phyloP scores from a whole-genome alignment of 768 basidiomycete species.

The Auriscalpium microsporum region DNA sequence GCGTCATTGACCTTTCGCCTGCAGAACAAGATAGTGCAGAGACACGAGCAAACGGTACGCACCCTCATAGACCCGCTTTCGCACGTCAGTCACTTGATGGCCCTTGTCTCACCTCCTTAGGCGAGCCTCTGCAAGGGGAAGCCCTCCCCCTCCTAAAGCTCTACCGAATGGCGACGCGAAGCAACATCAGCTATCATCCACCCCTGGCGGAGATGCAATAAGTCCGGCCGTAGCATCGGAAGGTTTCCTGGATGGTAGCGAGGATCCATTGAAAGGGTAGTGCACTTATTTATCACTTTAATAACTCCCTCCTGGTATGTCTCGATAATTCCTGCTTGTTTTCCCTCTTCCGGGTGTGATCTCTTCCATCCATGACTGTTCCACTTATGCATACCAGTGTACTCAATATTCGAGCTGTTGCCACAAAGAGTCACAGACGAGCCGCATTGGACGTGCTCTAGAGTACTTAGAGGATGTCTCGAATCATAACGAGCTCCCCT shows the following conservation, averaged over 20 bases:
- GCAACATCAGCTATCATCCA: slow-evolving; percentile 40
- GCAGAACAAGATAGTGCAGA: slow-evolving; percentile 23
- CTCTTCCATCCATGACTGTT: not conserved
- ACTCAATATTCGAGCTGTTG: slow-evolving; percentile 2
- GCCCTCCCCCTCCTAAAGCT: slow-evolving; percentile 38
- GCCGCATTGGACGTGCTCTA: not conserved
- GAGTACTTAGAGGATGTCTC: slow-evolving; percentile 16
- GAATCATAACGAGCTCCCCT: slow-evolving; percentile 59
- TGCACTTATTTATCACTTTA: slow-evolving; percentile 2
- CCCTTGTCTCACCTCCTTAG: not conserved
- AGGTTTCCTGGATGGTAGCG: slow-evolving; percentile 57
- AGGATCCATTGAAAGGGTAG: slow-evolving; percentile 43
- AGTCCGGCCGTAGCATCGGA: slow-evolving; percentile 48
- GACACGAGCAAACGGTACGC: slow-evolving; percentile 13
- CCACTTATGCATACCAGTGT: slow-evolving; percentile 12
- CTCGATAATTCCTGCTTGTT: slow-evolving; percentile 8
- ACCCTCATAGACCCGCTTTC: slow-evolving; percentile 21
- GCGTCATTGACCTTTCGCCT: slow-evolving; percentile 25
- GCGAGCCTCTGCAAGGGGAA: slow-evolving; percentile 31
- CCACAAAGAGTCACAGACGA: not conserved
- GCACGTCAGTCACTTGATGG: slow-evolving; percentile 17
- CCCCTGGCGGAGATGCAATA: slow-evolving; percentile 46
- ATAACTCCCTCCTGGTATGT: slow-evolving; percentile 8
- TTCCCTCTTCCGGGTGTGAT: not conserved
- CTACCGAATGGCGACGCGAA: slow-evolving; percentile 38